These are phyloP conservation scores for Phialocephala subalpina DNA, from an alignment of 2,329 filamentous ascomycete species.

Conservation along the genomic window DNA sequence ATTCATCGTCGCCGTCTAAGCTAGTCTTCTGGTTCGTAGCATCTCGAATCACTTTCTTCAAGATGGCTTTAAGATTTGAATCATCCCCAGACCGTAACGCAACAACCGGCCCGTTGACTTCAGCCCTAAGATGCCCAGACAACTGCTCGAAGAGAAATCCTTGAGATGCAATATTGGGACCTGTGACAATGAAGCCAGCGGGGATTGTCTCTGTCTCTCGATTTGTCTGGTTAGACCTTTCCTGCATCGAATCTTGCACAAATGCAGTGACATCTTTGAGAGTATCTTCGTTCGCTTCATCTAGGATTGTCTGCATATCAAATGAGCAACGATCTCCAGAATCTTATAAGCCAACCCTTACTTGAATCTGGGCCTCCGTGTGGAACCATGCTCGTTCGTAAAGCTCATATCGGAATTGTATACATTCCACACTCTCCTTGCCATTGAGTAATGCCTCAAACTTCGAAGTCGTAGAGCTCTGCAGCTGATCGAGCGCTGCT, in stretches of 20 bases:
- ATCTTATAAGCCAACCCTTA: slow-evolving; percentile 40
- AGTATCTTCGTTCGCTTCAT: slow-evolving; percentile 67
- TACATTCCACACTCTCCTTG: slow-evolving; percentile 56
- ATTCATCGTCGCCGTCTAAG: slow-evolving; percentile 61
- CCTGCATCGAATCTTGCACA: slow-evolving; percentile 49
- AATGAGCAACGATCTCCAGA: slow-evolving; percentile 40
- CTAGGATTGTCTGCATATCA: slow-evolving; percentile 58
- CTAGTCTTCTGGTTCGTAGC: slow-evolving; percentile 57
- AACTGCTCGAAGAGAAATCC: slow-evolving; percentile 77
- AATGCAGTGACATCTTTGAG: slow-evolving; percentile 66
- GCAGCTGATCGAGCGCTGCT: slow-evolving; percentile 16
- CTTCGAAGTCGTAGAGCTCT: slow-evolving; percentile 19
- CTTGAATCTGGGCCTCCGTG: slow-evolving; percentile 70
- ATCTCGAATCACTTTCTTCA: slow-evolving; percentile 78
- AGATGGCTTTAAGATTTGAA: slow-evolving; percentile 74
- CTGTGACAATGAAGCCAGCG: slow-evolving; percentile 77
- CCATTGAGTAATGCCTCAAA: slow-evolving; percentile 65
- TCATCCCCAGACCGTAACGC: slow-evolving; percentile 74
- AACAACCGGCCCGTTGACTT: slow-evolving; percentile 64
- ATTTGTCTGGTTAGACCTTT: slow-evolving; percentile 34
- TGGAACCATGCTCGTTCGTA: slow-evolving; percentile 71
- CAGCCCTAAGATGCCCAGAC: slow-evolving; percentile 59
- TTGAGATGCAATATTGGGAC: slow-evolving; percentile 80
- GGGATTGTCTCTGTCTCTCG: slow-evolving; percentile 51
- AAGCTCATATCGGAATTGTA: slow-evolving; percentile 61